Evolutionary conservation across 2,329 filamentous ascomycete species (phyloP).

Genomic region (Tricladium varicosporioides): DNA sequence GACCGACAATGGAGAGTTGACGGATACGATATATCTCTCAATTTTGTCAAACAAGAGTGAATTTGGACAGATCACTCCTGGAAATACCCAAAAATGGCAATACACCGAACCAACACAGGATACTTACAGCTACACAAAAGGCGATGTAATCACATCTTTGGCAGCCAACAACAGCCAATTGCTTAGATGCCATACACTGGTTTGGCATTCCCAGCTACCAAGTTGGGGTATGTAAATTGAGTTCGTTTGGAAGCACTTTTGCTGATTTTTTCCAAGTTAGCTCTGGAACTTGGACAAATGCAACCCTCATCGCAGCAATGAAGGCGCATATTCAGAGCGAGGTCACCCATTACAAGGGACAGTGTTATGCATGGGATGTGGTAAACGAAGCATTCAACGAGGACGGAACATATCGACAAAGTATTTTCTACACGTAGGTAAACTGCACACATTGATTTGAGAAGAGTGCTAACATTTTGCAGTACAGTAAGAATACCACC

Average conservation of each 20-base stretch:
- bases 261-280: slow-evolving; percentile 35
- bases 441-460: slow-evolving; percentile 33
- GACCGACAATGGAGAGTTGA: slow-evolving; percentile 54
- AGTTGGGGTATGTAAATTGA: slow-evolving; percentile 39
- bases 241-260: background rate
- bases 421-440: slow-evolving; percentile 47
- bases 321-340: slow-evolving; percentile 60
- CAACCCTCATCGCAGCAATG: slow-evolving; percentile 54
- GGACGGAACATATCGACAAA: slow-evolving; percentile 50
- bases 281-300: slow-evolving; percentile 52
- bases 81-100: slow-evolving; percentile 64
- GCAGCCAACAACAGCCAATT: slow-evolving; percentile 49
- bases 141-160: slow-evolving; percentile 51
- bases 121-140: slow-evolving; percentile 56
- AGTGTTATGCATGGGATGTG: slow-evolving; percentile 65
- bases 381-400: slow-evolving; percentile 64
- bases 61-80: slow-evolving; percentile 65
- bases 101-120: slow-evolving; percentile 56
- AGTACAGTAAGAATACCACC: background rate
- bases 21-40: slow-evolving; percentile 47
- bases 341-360: slow-evolving; percentile 57
- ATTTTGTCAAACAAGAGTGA: slow-evolving; percentile 55
- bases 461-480: background rate
- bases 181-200: slow-evolving; percentile 60
- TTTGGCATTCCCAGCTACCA: slow-evolving; percentile 52